phyloP scores from a whole-genome alignment of 2,329 filamentous ascomycete genomes.

The Trematosphaeria pertusa region DNA sequence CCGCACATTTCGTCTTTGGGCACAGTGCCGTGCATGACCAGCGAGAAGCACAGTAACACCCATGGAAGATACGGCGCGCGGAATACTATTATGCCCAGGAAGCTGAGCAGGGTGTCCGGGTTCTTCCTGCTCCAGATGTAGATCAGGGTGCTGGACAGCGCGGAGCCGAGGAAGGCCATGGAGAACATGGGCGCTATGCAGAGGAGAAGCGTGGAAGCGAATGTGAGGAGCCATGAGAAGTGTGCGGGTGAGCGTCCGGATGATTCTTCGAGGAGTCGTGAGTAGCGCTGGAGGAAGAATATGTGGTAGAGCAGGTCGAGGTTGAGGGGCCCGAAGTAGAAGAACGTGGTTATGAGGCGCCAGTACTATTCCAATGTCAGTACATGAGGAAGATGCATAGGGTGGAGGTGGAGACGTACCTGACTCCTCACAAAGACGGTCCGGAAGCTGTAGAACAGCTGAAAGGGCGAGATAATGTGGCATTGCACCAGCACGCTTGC shows the following conservation, averaged over 20 bases:
- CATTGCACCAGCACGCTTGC: slow-evolving; percentile 92
- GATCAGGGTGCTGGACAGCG: slow-evolving; percentile 88
- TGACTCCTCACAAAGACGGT: slow-evolving; percentile 91
- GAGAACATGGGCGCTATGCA: slow-evolving; percentile 84
- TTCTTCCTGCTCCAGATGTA: slow-evolving; percentile 98
- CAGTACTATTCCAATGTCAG: slow-evolving; percentile 73
- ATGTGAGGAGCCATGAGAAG: slow-evolving; percentile 93
- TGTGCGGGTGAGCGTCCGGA: slow-evolving; percentile 90
- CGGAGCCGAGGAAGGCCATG: slow-evolving; percentile 93
- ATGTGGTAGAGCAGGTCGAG: slow-evolving; percentile 96
- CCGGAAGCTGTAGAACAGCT: slow-evolving; percentile 95
- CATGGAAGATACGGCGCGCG: slow-evolving; percentile 94
- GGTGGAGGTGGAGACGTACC: slow-evolving; percentile 59
- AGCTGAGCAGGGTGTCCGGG: slow-evolving; percentile 84
- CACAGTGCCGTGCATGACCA: slow-evolving; percentile 86
- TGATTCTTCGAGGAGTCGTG: slow-evolving; percentile 91
- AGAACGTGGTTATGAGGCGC: slow-evolving; percentile 93
- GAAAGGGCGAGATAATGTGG: slow-evolving; percentile 88
- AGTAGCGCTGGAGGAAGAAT: slow-evolving; percentile 97
- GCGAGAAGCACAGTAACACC: slow-evolving; percentile 91
- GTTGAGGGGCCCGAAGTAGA: slow-evolving; percentile 95
- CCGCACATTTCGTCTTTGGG: slow-evolving; percentile 97
- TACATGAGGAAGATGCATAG: slow-evolving; percentile 3
- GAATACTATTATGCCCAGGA: slow-evolving; percentile 88
- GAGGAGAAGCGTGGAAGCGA: slow-evolving; percentile 80